Percentiles rank a stretch among this genome's conserved stretches.
Evolutionary conservation across 2,329 filamentous ascomycete species (phyloP).

Genomic region (Penicillium griseofulvum): DNA sequence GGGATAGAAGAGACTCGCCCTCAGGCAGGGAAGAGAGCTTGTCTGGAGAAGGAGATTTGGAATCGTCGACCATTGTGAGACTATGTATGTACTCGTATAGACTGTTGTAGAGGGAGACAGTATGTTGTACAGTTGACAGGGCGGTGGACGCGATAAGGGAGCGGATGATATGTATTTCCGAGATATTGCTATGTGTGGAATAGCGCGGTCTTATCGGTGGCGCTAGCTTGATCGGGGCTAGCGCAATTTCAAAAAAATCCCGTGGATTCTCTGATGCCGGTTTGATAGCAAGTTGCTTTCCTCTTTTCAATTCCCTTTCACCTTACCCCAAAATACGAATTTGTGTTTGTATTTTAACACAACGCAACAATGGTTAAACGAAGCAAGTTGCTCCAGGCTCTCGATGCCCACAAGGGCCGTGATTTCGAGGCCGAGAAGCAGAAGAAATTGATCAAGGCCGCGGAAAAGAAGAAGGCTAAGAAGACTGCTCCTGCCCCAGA

Average conservation of each 20-base stretch:
- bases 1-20: conserved; percentile 23
- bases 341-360: conserved; percentile 6
- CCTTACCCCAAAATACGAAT: conserved; percentile 9
- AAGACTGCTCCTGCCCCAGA: conserved; percentile 25
- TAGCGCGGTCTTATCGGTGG: conserved; percentile 21
- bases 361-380: conserved; percentile 49
- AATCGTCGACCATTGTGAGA: conserved; percentile 24
- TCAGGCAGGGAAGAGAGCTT: conserved; percentile 17
- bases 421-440: conserved; percentile 78
- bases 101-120: not conserved
- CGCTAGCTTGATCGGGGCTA: conserved; percentile 22
- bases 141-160: conserved; percentile 20
- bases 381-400: conserved; percentile 58
- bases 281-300: conserved; percentile 14
- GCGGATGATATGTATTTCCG: conserved; percentile 27
- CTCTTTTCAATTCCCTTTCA: conserved; percentile 11
- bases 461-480: conserved; percentile 47
- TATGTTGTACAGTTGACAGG: not conserved
- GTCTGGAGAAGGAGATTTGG: conserved; percentile 16
- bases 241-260: conserved; percentile 36
- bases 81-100: conserved; percentile 1
- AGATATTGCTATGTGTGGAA: conserved; percentile 11
- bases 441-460: conserved; percentile 59
- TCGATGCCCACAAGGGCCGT: conserved; percentile 58
- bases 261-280: conserved; percentile 22